A percentile compares a stretch with the other conserved stretches of the same genome.
Evolutionary conservation across 331 rosid species (phyloP).

Genomic region (Malus hybrid): DNA sequence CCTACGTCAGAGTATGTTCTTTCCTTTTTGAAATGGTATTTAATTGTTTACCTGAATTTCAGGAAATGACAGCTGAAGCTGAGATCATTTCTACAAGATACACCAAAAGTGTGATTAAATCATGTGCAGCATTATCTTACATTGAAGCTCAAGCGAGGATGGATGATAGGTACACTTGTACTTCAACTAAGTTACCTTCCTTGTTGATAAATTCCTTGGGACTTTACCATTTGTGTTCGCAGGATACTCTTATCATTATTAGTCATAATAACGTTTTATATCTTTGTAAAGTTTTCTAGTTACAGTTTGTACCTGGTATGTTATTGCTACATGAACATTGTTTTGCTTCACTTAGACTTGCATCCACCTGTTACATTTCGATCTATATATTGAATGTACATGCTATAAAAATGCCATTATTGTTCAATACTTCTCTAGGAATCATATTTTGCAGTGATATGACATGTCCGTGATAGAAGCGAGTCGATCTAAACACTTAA

Average conservation of each 20-base stretch:
- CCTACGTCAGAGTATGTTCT: not conserved
- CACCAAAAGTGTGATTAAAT: slow-evolving; percentile 86
- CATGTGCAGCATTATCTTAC: slow-evolving; percentile 86
- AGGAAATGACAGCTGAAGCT: slow-evolving; percentile 98
- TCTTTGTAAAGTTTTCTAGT: not conserved
- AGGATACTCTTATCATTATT: not conserved
- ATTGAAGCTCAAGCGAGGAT: slow-evolving; percentile 98
- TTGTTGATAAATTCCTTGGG: not conserved
- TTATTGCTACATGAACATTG: not conserved
- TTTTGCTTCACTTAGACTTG: not conserved
- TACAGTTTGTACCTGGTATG: not conserved
- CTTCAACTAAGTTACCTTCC: slow-evolving; percentile 3
- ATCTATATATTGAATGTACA: not conserved
- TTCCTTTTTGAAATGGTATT: not conserved
- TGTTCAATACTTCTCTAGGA: not conserved
- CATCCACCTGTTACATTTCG: not conserved
- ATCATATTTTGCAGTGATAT: not conserved
- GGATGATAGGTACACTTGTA: slow-evolving; percentile 76
- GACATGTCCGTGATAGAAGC: not conserved
- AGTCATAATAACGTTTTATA: not conserved
- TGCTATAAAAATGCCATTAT: not conserved
- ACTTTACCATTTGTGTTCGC: not conserved
- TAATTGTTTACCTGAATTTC: slow-evolving; percentile 22
- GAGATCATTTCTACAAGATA: slow-evolving; percentile 67
- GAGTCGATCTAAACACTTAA: not conserved